Conservation (phyloP, 1,139 yeast genomes). For the Yamadazyma oceani region DNA sequence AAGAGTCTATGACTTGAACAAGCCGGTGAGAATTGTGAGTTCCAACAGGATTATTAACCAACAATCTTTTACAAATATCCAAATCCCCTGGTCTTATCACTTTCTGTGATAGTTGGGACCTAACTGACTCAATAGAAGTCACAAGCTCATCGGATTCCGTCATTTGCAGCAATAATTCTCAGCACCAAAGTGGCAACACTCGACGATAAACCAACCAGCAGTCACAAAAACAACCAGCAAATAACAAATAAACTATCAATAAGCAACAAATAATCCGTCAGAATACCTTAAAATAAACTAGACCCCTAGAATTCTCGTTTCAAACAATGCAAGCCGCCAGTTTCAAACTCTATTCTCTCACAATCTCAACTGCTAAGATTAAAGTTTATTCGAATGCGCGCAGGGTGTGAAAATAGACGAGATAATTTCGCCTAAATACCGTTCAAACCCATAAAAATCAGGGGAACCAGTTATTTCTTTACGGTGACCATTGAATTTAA, state of each 20-base stretch:
- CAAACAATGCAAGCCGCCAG: too few relatives aligned
- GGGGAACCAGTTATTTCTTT: neutral
- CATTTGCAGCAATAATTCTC: slow-evolving; percentile 3
- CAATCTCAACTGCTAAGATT: neutral
- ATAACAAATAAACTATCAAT: too few relatives aligned
- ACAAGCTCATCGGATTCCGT: slow-evolving; percentile 1
- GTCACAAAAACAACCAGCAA: too few relatives aligned
- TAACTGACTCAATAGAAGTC: slow-evolving; percentile 2
- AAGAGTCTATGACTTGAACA: slow-evolving; percentile 7
- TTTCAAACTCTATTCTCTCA: too few relatives aligned
- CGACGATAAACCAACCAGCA: too few relatives aligned
- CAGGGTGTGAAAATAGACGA: too few relatives aligned
- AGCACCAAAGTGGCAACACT: too few relatives aligned
- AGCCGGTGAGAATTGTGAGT: neutral
- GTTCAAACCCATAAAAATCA: neutral
- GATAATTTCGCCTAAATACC: neutral
- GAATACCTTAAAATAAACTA: too few relatives aligned
- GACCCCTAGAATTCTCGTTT: too few relatives aligned
- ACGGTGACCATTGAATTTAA: too few relatives aligned
- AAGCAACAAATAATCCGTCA: too few relatives aligned
- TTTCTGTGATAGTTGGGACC: neutral
- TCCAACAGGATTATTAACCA: neutral
- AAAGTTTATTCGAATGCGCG: too few relatives aligned
- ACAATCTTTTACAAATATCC: neutral
- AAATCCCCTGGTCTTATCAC: slow-evolving; percentile 2